These are phyloP conservation scores for Yamadazyma ubonensis DNA, from an alignment of 805 yeast species.

Conservation along the genomic window DNA sequence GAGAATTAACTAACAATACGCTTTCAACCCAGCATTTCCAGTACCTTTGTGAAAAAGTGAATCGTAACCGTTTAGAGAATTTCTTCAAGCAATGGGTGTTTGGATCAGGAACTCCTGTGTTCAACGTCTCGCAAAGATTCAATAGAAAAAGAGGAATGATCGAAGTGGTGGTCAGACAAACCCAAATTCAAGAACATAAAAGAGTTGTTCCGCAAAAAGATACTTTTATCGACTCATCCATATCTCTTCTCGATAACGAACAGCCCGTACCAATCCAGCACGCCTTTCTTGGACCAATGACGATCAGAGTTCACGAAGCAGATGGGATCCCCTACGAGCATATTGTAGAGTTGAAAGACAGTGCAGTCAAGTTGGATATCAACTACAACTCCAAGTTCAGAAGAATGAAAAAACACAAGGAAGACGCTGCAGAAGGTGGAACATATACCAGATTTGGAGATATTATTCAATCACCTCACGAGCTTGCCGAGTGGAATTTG, in stretches of 20 bases:
- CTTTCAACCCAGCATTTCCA: constrained; percentile 83
- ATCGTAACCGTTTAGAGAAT: constrained; percentile 74
- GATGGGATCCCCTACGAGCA: constrained; percentile 99
- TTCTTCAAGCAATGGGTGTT: constrained; percentile 94
- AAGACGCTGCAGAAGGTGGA: constrained; percentile 22
- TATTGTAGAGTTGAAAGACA: constrained; percentile 86
- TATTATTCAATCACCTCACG: constrained; percentile 59
- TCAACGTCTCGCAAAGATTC: constrained; percentile 85
- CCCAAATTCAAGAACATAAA: constrained; percentile 64
- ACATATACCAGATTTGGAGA: constrained; percentile 69
- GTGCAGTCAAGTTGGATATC: constrained; percentile 82
- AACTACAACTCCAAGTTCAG: constrained; percentile 94
- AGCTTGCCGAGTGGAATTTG: constrained; percentile 68
- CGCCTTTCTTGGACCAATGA: constrained; percentile 92
- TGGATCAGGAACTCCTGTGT: constrained; percentile 85
- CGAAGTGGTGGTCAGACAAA: constrained; percentile 92
- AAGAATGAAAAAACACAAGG: constrained; percentile 67
- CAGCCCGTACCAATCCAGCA: constrained; percentile 36
- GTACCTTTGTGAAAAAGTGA: constrained; percentile 92
- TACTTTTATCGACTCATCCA: constrained; percentile 48
- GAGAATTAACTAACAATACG: constrained; percentile 77
- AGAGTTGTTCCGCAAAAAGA: constrained; percentile 12
- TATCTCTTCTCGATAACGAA: constrained; percentile 42
- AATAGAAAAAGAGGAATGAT: constrained; percentile 91
- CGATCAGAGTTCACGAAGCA: constrained; percentile 94